These are phyloP conservation scores for Fusarium transvaalense DNA, from an alignment of 2,329 filamentous ascomycete species.

Conservation along the genomic window DNA sequence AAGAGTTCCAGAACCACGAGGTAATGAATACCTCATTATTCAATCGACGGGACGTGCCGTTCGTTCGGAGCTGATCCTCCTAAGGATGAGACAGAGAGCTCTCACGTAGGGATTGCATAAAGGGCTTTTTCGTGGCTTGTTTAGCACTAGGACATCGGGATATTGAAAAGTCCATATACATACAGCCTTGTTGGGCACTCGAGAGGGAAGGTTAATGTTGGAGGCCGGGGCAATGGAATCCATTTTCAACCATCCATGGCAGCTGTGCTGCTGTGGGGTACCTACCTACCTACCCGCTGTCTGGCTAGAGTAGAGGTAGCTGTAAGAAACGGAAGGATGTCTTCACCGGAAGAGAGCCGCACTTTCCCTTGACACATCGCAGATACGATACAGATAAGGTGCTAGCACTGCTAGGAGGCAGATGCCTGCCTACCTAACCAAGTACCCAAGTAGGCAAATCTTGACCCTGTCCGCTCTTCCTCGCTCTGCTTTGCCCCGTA, in stretches of 20 bases:
- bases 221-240: constrained; percentile 7
- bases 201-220: neutral
- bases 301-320: neutral
- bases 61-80: constrained; percentile 20
- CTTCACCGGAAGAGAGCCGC: constrained; percentile 25
- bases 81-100: constrained; percentile 21
- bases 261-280: neutral
- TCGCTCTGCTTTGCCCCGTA: constrained; percentile 10
- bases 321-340: constrained; percentile 18
- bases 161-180: constrained; percentile 14
- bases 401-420: no score
- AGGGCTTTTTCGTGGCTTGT: constrained; percentile 24
- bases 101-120: constrained; percentile 28
- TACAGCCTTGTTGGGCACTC: constrained; percentile 15
- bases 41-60: neutral
- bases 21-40: neutral
- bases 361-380: constrained; percentile 15
- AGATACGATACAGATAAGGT: neutral
- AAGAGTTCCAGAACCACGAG: neutral
- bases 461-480: constrained; percentile 20
- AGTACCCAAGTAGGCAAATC: neutral
- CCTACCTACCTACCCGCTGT: neutral
- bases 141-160: constrained; percentile 12
- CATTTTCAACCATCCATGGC: neutral
- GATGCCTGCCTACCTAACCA: no score